Base-by-base conservation (phyloP, 2,329 filamentous ascomycete genomes). In the Diaporthe ampelina region DNA sequence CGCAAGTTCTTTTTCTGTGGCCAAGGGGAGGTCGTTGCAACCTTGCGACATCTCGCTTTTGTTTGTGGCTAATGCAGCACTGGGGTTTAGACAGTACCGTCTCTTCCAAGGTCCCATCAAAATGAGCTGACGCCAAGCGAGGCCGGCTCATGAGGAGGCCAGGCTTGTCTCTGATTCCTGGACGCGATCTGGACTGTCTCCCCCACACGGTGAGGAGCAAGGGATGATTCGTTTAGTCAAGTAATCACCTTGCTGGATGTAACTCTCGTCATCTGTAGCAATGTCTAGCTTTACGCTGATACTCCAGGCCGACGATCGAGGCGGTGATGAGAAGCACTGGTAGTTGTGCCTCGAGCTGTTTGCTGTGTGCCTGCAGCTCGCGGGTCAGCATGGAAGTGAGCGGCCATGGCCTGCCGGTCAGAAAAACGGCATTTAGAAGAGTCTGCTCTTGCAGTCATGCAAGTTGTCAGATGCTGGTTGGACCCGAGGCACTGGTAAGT, bases 401-500 rank as follows among this genome's bases (percentile, higher is more conserved):
- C 45, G 61, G 40, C 10, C 26, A 50, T 48, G 43, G 35, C 3
- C 29, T 13, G 29, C 21, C 21, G 17, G 5, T 50, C 19, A 35
- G 19, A 7, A 67, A 21, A 52, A 35, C 45, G 43, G 17, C 43
- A 59, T 50, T 70, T 43, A n/a, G 13, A 24, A 59, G 43, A 21
- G 43, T 71, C 32, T 71, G 45, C 15, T 29, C 11, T 50, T 15
- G 29, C 69, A 43, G 43, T 40, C 29, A 61, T 29, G 37, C 43
- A 52, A 52, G 5, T 11, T 54, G 45, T 67, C 43, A 67, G 29
- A 52, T 67, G n/a, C 17, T 61, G 29, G 45, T 54, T 52, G 56
- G 56, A 71, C 69, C 69, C 69, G 69, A 71, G 43, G 56, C 61
- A 32, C 43, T 61, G 69, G 69, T 71, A 61, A 35, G 61, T 67